Base-by-base conservation (phyloP, 192 early-diverging fungal genomes). In the Coemansia sp. region DNA sequence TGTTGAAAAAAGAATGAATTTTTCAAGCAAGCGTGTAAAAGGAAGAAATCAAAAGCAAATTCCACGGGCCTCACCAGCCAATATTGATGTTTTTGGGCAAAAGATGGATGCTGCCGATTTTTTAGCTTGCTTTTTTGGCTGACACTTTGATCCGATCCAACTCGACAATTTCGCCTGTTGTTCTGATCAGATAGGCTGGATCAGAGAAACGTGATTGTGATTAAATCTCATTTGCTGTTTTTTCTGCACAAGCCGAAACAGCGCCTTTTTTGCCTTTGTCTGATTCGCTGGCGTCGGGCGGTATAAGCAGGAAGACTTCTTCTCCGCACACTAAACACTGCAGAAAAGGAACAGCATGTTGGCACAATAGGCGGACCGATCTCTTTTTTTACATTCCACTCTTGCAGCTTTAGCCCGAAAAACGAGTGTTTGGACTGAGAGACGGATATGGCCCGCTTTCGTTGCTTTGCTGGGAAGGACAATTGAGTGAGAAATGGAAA, bases 21-120 rank as follows among this genome's bases (percentile, higher is more conserved):
- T 66, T 72, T 58, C 50, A 63, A 64, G 64, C 61, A 74, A 74
- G 72, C 66, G 68, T 70, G 68, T 64, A 76, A 76, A 76, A 71
- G 69, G 65, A 71, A 70, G 74, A 70, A 70, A 53, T 50, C 60
- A 11, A 54, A 16, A 45, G n/a, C 42, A 32, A 43, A 45, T 56
- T 40, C 57, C 57, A 59, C 32, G 32, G 32, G 18, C 52, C 8
- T 53, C n/a, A n/a, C 15, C 18, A 53, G 18, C 45, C 13, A 63
- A 63, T 43, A 63, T 63, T 18, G 11, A 23, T 45, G 9, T 32
- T 32, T 32, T 2, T 32, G 32, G 32, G 1, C 32, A 32, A 32
- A 32, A 32, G 2, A 32, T 45, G 7, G 32, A 32, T n/a, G 50
- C 18, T 18, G 12, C 16, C 47, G n/a, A n/a, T 49, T 50, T 64